A percentile compares a stretch with the other conserved stretches of the same genome.
phyloP scores from a whole-genome alignment of 352 stramenopile genomes.

The Blastocystis hominis region DNA sequence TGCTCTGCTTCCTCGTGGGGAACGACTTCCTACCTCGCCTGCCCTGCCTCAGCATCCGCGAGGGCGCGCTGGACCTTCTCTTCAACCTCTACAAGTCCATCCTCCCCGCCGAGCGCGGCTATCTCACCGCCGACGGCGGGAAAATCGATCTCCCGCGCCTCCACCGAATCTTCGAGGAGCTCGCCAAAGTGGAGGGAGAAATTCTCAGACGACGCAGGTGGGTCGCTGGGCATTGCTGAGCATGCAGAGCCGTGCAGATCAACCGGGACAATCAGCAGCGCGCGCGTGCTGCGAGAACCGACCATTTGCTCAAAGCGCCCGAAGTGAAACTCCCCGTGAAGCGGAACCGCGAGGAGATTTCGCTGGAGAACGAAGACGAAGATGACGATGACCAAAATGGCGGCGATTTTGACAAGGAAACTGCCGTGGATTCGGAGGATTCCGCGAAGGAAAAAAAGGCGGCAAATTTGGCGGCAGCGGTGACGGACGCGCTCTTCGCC shows the following conservation, averaged over 20 bases:
- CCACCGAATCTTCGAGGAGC: constrained; percentile 86
- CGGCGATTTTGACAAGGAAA: background rate
- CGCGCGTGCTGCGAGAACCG: background rate
- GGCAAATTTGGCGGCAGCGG: background rate
- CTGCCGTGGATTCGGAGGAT: background rate
- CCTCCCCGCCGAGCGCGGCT: constrained; percentile 76
- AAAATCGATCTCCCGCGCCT: constrained; percentile 84
- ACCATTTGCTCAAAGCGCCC: background rate
- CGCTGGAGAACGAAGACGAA: background rate
- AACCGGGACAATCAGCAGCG: background rate
- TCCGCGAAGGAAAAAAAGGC: background rate
- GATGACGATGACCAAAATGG: background rate
- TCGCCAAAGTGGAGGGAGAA: constrained; percentile 77
- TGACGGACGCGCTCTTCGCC: background rate
- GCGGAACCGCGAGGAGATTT: constrained; percentile 51
- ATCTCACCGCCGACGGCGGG: constrained; percentile 82
- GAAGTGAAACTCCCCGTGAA: constrained; percentile 2
- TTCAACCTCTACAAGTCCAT: constrained; percentile 87
- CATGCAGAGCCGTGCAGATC: constrained; percentile 48
- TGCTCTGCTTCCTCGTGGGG: constrained; percentile 90
- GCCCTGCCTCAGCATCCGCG: constrained; percentile 90
- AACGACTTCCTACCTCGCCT: constrained; percentile 98
- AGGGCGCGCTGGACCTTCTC: constrained; percentile 91
- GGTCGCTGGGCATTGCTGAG: background rate
- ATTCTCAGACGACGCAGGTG: constrained; percentile 59